A percentile compares a stretch with the other conserved stretches of the same genome.
These are phyloP conservation scores for Boletus eberwhitei DNA, from an alignment of 768 basidiomycete genomes.

Conservation along the genomic window DNA sequence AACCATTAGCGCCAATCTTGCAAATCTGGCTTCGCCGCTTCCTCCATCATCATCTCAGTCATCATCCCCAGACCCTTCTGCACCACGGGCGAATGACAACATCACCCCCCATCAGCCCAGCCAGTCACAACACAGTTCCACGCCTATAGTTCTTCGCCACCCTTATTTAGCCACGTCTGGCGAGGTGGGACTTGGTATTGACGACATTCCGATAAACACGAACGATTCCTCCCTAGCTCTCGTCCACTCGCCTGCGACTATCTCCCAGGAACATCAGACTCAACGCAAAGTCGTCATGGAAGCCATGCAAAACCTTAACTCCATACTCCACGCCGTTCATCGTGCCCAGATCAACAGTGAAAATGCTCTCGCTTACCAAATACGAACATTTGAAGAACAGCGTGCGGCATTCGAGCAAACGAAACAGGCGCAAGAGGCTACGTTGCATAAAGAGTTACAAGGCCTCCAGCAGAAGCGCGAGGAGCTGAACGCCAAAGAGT, in stretches of 20 bases:
- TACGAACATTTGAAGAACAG: conserved; percentile 14
- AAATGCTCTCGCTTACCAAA: conserved; percentile 8
- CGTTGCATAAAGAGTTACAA: conserved; percentile 16
- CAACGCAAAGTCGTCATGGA: conserved; percentile 8
- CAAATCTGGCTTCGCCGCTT: conserved; percentile 4
- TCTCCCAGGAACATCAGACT: conserved; percentile 11
- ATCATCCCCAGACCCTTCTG: conserved; percentile 1
- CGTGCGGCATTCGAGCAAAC: conserved; percentile 22
- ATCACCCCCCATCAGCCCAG: neutral
- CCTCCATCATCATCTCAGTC: conserved; percentile 5
- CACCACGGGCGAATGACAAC: neutral
- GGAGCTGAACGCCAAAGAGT: conserved; percentile 19
- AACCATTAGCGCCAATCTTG: conserved; percentile 12
- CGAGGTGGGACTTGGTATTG: neutral
- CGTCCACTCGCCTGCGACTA: neutral
- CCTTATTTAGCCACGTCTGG: conserved; percentile 5
- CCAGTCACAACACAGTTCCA: neutral
- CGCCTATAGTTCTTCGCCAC: conserved; percentile 1
- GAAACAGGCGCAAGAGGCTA: conserved; percentile 17
- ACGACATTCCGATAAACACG: neutral
- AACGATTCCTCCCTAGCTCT: neutral
- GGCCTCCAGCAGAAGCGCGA: conserved; percentile 20
- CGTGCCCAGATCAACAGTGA: conserved; percentile 17
- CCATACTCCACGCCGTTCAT: conserved; percentile 4
- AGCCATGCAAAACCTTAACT: conserved; percentile 11